Evolutionary conservation across 176 grass and related monocot species (phyloP), one percentile per base, ranked within the genome.

Genomic region (Ampelocalamus luodianensis): DNA sequence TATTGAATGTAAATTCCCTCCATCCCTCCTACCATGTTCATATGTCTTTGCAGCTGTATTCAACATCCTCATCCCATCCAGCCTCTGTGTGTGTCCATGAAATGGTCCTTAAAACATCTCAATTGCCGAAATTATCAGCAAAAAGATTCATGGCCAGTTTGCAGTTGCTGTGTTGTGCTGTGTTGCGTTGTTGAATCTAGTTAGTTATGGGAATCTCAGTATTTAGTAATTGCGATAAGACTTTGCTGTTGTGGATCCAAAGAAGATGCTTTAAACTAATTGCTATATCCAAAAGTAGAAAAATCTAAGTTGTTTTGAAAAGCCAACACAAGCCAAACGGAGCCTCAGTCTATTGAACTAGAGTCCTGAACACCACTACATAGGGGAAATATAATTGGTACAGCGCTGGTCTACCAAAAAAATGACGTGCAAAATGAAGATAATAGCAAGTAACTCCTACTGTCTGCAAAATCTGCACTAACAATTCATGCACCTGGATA

Each of bases 11-110:
- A 56, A 53, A 71, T 77, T 71, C 42, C 29, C 36, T 36, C 80
- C 26, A 6, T 78, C 38, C 11, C n/a, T 40, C 60, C 24, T 79
- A 62, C n/a, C 11, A 61, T 61, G 8, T 50, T 7, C 45, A 67
- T 80, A 80, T 80, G 45, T 34, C 24, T 79, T 51, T 51, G 42
- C 64, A 80, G 43, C 49, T 72, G 45, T 32, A 84, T 48, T 65
- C 27, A 23, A 76, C 51, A 78, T 13, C 48, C 18, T 88, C 49
- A 32, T 60, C 24, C 22, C 48, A 59, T 66, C 61, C 36, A 85
- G 4, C 15, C 17, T 86, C 43, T 79, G 16, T 55, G 44, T 72
- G 53, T n/a, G 48, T n/a, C n/a, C 36, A 39, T 63, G 10, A 79
- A 67, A 79, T 79, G 10, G 1, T 46, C 40, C 60, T 67, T 72